Percentiles rank a stretch among this genome's conserved stretches.
phyloP scores from a whole-genome alignment of 139 green algal genomes.

The Volvox reticuliferus region DNA sequence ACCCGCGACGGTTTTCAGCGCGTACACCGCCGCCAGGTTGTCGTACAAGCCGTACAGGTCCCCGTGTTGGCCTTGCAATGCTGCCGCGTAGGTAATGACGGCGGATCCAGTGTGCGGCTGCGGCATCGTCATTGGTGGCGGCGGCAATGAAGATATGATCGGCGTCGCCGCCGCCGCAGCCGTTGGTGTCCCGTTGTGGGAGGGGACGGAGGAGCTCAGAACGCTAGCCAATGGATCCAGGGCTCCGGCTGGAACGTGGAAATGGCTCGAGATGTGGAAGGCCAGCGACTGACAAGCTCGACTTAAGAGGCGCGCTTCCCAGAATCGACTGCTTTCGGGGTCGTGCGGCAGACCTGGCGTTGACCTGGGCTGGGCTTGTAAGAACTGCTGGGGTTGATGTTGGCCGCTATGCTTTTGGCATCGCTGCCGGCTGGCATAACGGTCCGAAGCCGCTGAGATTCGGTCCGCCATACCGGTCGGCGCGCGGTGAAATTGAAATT shows the following conservation, averaged over 20 bases:
- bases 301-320: constrained; percentile 14
- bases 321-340: neutral
- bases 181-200: neutral
- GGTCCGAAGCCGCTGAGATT: neutral
- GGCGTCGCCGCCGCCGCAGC: neutral
- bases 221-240: neutral
- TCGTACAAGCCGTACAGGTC: constrained; percentile 34
- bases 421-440: neutral
- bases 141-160: neutral
- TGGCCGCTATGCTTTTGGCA: neutral
- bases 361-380: neutral
- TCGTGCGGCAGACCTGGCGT: neutral
- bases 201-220: neutral
- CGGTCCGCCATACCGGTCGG: constrained; percentile 21
- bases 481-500: neutral
- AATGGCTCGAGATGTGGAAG: constrained; percentile 47
- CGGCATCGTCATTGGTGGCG: neutral
- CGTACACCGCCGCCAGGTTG: constrained; percentile 27
- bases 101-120: no score
- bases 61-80: neutral
- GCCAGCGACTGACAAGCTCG: constrained; percentile 31
- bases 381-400: neutral
- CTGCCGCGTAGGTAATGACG: neutral
- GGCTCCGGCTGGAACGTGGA: neutral
- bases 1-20: neutral